Base-by-base conservation (phyloP, 768 basidiomycete species). In the Mycena indigotica region DNA sequence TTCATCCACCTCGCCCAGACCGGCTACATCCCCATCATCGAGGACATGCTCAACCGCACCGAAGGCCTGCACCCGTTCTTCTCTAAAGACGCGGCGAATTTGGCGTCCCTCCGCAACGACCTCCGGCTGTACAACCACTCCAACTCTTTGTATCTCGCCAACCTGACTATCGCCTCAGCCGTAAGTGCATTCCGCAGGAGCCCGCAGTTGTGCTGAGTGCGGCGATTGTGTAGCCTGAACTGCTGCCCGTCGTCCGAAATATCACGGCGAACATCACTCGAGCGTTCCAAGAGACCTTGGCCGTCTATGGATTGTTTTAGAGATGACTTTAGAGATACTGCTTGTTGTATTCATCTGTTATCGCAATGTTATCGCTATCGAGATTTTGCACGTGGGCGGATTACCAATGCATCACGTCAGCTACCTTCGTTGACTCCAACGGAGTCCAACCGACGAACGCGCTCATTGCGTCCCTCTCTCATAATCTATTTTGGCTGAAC, bases 1-100 rank as follows among this genome's bases (percentile, higher is more conserved):
- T 35, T 45, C 44, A 25, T 45, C 44, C 12, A 10, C 44, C 17
- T 25, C 17, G 44, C 44, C 44, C 6, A 6, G n/a, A 45, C 10
- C 24, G 44, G 44, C 24, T 45, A 45, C 44, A 30, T 48, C 44
- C 53, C 53, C 19, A 35, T 23, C 28, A 4, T 55, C 21, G 28
- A 45, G 41, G 44, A 48, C 29, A 45, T 45, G 19, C 53, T 55
- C 44, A 55, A 55, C 4, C 45, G n/a, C 4, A 55, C 53, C 23
- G 6, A 32, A 24, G 29, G 4, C 4, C 30, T 30, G 1, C 28
- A 25, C 19, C 28, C 28, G 15, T 15, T 17, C 19, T 53, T 53
- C 21, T 35, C 25, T 2, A 35, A 35, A 17, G 17, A 35, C 17
- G 23, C 17, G 5, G 17, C 17, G 3, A 28, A 29, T 24, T 17